Base-by-base conservation (phyloP, 1,284 basidiomycete genomes). In the Ceratorhiza oryzae-sativae region DNA sequence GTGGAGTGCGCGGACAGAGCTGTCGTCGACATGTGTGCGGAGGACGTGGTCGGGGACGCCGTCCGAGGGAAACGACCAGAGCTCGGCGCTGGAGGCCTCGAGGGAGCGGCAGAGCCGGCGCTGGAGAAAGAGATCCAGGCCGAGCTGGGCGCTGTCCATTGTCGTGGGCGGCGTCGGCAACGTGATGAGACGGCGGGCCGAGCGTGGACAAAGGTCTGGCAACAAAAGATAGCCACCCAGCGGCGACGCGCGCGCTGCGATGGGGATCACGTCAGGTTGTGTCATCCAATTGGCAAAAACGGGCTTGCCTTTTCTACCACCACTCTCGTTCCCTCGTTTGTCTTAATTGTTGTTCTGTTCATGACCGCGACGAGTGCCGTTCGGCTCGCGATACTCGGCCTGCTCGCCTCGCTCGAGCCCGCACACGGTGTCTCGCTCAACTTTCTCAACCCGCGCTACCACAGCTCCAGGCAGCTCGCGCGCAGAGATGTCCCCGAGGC, bases 51-150 rank as follows among this genome's bases (percentile, higher is more conserved):
- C 51, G 5, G 63, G 63, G 20, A 67, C 4, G 23, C 63, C 49
- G 51, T 34, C 48, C 18, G 63, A 27, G 1, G 63, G 63, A 18
- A 67, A n/a, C 20, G 63, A 55, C 63, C 63, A 67, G 18, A 67
- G 49, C 4, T 34, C 32, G 23, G 32, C n/a, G 32, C 25, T 55
- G 10, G 63, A 67, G 20, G 49, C 63, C 13, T 67, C 63, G 48
- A 67, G 48, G 10, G 49, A 55, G 49, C 49, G 32, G 45, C 63
- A 67, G 23, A 67, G 63, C 3, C 63, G 63, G 32, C 63, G 48
- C 27, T 67, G 46, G 34, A 67, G 49, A 32, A 55, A 48, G 18
- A 36, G 9, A 25, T 67, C 63, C 2, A 67, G 63, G 46, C 46
- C 49, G 13, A 51, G 46, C 1, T 55, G 25, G 30, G 51, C 34